These are phyloP conservation scores for Trametes pubescens DNA, from an alignment of 1,284 basidiomycete species.

Conservation along the genomic window DNA sequence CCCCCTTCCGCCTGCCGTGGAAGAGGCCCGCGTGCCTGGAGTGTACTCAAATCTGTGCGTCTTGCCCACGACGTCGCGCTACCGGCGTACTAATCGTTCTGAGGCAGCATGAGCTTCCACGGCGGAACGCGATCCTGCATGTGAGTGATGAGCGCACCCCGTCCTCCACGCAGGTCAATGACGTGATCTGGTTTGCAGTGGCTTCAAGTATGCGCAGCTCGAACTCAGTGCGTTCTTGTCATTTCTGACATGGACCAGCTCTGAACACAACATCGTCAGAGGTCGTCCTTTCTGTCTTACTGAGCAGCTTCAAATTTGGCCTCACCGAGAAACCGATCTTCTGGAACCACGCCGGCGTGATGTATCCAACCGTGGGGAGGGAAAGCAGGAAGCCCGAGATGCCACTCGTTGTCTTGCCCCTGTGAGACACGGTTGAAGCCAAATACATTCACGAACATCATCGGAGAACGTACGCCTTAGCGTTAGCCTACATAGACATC, in stretches of 20 bases:
- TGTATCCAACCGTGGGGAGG: conserved; percentile 25
- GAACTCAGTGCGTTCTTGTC: conserved; percentile 29
- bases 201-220: conserved; percentile 15
- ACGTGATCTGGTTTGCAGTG: background rate
- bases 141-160: conserved; percentile 28
- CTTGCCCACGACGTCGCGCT: no score
- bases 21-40: conserved; percentile 29
- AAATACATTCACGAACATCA: no score
- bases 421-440: no score
- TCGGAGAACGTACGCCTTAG: no score
- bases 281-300: conserved; percentile 22
- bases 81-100: background rate
- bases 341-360: conserved; percentile 25
- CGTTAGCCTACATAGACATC: no score
- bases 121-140: conserved; percentile 46
- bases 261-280: conserved; percentile 15
- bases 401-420: background rate
- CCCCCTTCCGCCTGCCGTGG: conserved; percentile 17
- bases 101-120: conserved; percentile 44
- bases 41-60: conserved; percentile 34
- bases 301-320: conserved; percentile 18
- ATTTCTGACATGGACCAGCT: background rate
- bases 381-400: conserved; percentile 20
- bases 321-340: conserved; percentile 16
- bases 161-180: background rate